Conservation (phyloP, 257 asterid genomes). For the Solanum ahanhuiri region DNA sequence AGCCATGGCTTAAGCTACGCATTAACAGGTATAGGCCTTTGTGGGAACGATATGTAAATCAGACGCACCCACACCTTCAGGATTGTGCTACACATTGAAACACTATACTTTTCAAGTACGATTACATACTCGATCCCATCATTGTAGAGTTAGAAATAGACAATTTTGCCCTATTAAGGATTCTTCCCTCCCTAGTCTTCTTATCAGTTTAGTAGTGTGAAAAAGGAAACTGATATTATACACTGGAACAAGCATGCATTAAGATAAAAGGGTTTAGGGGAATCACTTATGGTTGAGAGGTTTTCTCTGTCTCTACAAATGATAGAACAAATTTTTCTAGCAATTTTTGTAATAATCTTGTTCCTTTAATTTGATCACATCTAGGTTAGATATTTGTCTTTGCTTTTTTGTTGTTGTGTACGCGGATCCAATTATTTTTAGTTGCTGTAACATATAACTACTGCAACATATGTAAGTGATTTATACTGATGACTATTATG, state of each 20-base stretch:
- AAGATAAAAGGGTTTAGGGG: background rate
- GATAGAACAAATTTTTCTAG: background rate
- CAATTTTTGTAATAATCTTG: background rate
- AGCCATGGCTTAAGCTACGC: constrained; percentile 85
- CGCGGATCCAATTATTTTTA: background rate
- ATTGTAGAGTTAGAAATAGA: constrained; percentile 25
- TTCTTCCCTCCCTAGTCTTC: constrained; percentile 5
- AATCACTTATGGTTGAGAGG: background rate
- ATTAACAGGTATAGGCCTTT: constrained; percentile 65
- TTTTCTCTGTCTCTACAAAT: constrained; percentile 4
- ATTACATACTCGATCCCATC: constrained; percentile 19
- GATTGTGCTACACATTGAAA: constrained; percentile 56
- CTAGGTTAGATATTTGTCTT: background rate
- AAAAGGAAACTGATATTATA: constrained; percentile 4
- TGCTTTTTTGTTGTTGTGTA: background rate
- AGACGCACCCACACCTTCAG: constrained; percentile 41
- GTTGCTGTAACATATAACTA: background rate
- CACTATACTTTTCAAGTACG: constrained; percentile 14
- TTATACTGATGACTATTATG: background rate
- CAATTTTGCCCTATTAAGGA: constrained; percentile 36
- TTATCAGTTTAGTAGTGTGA: constrained; percentile 3
- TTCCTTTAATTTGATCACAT: background rate
- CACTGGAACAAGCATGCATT: constrained; percentile 11
- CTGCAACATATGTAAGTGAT: constrained; percentile 1
- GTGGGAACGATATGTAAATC: constrained; percentile 74